These are phyloP conservation scores for Colletotrichum zoysiae DNA, from an alignment of 2,329 filamentous ascomycete species.

Conservation along the genomic window DNA sequence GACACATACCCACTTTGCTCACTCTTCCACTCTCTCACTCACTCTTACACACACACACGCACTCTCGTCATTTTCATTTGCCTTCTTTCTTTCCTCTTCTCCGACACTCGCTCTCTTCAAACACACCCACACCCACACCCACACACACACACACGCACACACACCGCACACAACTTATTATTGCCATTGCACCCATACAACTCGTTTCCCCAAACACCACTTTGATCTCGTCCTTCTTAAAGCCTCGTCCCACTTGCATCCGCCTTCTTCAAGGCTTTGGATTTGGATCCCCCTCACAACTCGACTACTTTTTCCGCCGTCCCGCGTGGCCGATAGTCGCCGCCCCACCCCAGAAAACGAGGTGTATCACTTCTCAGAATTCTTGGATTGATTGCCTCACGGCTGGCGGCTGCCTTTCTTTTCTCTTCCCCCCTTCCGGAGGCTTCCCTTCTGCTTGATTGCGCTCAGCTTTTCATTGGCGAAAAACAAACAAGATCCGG, in stretches of 20 bases:
- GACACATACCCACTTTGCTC: slow-evolving; percentile 31
- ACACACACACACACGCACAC: slow-evolving; percentile 7
- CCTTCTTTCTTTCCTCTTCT: slow-evolving; percentile 10
- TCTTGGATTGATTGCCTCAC: slow-evolving; percentile 1
- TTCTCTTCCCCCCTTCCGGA: slow-evolving; percentile 22
- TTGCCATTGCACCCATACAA: slow-evolving; percentile 32
- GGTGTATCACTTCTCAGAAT: not conserved
- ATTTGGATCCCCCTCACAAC: not conserved
- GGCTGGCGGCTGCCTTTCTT: slow-evolving; percentile 21
- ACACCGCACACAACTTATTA: slow-evolving; percentile 23
- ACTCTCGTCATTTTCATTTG: slow-evolving; percentile 13
- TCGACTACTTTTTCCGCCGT: slow-evolving; percentile 10
- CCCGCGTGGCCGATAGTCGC: slow-evolving; percentile 19
- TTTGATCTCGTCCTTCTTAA: slow-evolving; percentile 4
- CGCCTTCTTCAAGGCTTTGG: not conserved
- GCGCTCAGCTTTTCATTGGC: slow-evolving; percentile 34
- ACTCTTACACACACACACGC: not conserved
- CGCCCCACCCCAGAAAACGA: not conserved
- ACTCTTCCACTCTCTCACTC: not conserved
- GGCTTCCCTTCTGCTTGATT: slow-evolving; percentile 27
- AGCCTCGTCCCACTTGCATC: not conserved
- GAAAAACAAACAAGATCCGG: slow-evolving; percentile 39
- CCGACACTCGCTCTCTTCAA: not conserved
- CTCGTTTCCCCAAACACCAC: slow-evolving; percentile 13
- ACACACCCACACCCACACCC: no score